These are phyloP conservation scores for Hippophae tibetana DNA, from an alignment of 306 rosid species.

Conservation along the genomic window DNA sequence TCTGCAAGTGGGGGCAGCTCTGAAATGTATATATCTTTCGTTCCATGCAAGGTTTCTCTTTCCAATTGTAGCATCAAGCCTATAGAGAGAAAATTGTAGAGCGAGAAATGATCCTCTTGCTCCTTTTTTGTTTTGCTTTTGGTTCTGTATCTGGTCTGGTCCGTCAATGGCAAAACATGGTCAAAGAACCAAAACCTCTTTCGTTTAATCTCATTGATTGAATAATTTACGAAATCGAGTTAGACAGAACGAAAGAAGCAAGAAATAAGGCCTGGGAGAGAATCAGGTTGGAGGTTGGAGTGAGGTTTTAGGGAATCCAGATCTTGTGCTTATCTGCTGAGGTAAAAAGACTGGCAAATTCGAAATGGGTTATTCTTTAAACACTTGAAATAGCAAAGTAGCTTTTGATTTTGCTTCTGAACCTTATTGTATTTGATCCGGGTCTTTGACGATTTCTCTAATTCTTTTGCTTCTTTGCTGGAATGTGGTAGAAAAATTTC, in stretches of 20 bases:
- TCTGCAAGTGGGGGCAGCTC: too few species aligned
- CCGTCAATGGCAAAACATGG: neutral
- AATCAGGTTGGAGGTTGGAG: slow-evolving; percentile 1
- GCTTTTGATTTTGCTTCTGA: neutral
- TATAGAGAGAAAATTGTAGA: neutral
- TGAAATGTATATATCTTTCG: too few species aligned
- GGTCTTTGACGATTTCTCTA: slow-evolving; percentile 17
- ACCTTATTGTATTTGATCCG: slow-evolving; percentile 17
- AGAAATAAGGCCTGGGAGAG: neutral
- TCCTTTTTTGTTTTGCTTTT: neutral
- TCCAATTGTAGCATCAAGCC: neutral
- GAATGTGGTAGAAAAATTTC: slow-evolving; percentile 9
- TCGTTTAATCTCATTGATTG: neutral
- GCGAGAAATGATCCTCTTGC: neutral
- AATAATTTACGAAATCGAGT: slow-evolving; percentile 1
- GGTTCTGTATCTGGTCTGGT: slow-evolving; percentile 1
- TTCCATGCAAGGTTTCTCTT: neutral
- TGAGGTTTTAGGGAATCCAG: slow-evolving; percentile 5
- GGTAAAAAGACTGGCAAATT: neutral
- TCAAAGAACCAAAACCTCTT: neutral
- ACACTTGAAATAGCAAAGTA: slow-evolving; percentile 3
- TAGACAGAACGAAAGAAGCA: slow-evolving; percentile 4
- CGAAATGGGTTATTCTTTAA: slow-evolving; percentile 3
- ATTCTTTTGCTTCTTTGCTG: slow-evolving; percentile 4
- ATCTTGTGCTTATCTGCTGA: slow-evolving; percentile 6